Base-by-base conservation (phyloP, 306 rosid species). In the Oxytropis ochrocephala region DNA sequence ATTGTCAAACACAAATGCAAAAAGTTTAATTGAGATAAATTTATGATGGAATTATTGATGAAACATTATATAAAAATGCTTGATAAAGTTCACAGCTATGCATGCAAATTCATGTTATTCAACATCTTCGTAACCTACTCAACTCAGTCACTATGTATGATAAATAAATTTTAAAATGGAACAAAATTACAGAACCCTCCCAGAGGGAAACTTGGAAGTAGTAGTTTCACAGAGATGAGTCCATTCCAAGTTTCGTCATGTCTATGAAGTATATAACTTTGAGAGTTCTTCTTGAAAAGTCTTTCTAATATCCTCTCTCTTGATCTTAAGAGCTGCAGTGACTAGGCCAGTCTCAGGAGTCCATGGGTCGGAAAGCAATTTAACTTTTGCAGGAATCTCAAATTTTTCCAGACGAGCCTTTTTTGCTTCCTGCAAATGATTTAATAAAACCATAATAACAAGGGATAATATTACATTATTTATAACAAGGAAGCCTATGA, bases 301-400 rank as follows among this genome's bases (percentile, higher is more conserved):
- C 86, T 84, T 95, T 75, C 83, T 82, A 59, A 87, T 84, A 48
- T 78, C 50, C 8, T 95, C 99, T 89, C 99, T 89, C 79, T 95
- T 95, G 77, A 91, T 72, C 89, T 95, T 91, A 76, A 95, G 96
- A 54, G 99, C 99, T 36, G 91, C 97, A 11, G 99, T 95, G 52
- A 91, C 97, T 46, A 95, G 82, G 56, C 97, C 99, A 39, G 88
- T 54, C 64, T 95, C 97, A 8, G 92, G 96, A 75, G 95, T 87
- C 99, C 99, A 95, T 1, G 88, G 85, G 8, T 85, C 84, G 0
- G 79, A 77, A 75, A 95, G 83, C 80, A 91, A 74, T 73, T 70
- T 87, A 74, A 91, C 72, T 81, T 91, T 91, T 42, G 86, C 89
- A 57, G 96, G 99, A 75, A 83, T 87, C 87, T 91, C 96, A 79